Evolutionary conservation across 192 early-diverging fungal species (phyloP).

Genomic region (Backusella liffmaniae): DNA sequence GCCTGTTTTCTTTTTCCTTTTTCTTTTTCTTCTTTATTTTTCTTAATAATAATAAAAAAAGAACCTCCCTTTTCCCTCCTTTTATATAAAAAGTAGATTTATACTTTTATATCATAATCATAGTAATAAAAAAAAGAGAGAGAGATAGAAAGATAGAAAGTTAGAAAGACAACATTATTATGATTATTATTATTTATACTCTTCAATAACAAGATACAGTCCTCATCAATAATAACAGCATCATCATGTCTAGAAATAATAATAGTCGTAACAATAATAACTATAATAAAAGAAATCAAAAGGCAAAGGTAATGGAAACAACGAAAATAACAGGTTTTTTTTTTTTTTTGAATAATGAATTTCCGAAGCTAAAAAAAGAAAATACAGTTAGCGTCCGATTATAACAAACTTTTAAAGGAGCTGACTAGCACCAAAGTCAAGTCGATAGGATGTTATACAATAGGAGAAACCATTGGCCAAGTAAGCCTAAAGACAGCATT

Average conservation of each 20-base stretch:
- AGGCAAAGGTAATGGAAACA: slow-evolving; percentile 5
- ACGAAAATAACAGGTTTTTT: neutral
- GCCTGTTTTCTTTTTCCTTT: neutral
- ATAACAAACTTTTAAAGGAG: slow-evolving; percentile 59
- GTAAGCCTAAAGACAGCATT: slow-evolving; percentile 17
- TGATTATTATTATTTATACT: neutral
- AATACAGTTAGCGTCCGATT: slow-evolving; percentile 52
- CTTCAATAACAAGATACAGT: neutral
- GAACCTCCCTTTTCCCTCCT: neutral
- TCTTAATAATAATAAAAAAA: neutral
- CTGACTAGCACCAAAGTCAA: slow-evolving; percentile 48
- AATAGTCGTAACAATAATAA: neutral
- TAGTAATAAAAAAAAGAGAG: neutral
- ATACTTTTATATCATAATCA: neutral
- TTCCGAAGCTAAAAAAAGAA: neutral
- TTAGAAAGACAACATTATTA: neutral
- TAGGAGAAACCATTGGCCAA: slow-evolving; percentile 55
- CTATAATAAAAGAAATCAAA: slow-evolving; percentile 6
- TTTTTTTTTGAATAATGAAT: neutral
- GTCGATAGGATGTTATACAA: slow-evolving; percentile 51
- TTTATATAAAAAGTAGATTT: neutral
- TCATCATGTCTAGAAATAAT: neutral
- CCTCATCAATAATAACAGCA: neutral
- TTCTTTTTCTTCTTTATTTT: neutral
- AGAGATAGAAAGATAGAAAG: neutral